A percentile compares a stretch with the other conserved stretches of the same genome.
These are phyloP conservation scores for Amanita polypyramis DNA, from an alignment of 768 basidiomycete species.

Conservation along the genomic window DNA sequence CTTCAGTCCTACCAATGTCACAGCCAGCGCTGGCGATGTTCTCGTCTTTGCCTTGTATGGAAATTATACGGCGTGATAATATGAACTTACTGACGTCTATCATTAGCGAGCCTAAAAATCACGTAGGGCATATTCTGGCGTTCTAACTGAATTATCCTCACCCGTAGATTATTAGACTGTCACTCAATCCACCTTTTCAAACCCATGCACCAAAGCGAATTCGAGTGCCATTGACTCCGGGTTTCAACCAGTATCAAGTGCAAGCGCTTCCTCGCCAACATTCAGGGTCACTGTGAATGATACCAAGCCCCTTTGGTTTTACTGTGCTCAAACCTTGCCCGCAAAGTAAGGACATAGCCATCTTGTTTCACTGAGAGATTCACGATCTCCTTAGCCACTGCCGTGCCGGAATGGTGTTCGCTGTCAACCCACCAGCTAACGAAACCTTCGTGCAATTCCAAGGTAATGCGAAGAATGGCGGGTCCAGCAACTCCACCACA, in stretches of 20 bases:
- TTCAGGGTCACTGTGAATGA: slow-evolving; percentile 30
- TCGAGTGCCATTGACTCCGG: slow-evolving; percentile 38
- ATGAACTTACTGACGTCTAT: background rate
- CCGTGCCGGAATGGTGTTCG: slow-evolving; percentile 29
- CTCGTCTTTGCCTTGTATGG: slow-evolving; percentile 3
- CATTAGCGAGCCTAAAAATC: slow-evolving; percentile 1
- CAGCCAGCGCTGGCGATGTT: slow-evolving; percentile 3
- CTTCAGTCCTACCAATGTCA: background rate
- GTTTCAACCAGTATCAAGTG: slow-evolving; percentile 29
- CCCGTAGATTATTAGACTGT: slow-evolving; percentile 28
- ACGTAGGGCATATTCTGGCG: background rate
- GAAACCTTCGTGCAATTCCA: slow-evolving; percentile 25
- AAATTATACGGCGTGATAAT: no score
- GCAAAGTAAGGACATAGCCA: slow-evolving; percentile 13
- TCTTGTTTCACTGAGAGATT: no score
- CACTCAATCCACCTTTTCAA: slow-evolving; percentile 49
- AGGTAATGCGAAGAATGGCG: slow-evolving; percentile 3
- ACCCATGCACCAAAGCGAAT: slow-evolving; percentile 33
- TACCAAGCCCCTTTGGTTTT: slow-evolving; percentile 48
- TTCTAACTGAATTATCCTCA: background rate
- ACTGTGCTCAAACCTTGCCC: slow-evolving; percentile 37
- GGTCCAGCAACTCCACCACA: slow-evolving; percentile 10
- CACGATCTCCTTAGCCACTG: slow-evolving; percentile 23
- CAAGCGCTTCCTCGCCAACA: slow-evolving; percentile 25
- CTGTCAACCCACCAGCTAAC: slow-evolving; percentile 25